Evolutionary conservation across 768 basidiomycete genomes (phyloP), one percentile per base, ranked within the genome.

Genomic region (Boletus rubroflammeus): DNA sequence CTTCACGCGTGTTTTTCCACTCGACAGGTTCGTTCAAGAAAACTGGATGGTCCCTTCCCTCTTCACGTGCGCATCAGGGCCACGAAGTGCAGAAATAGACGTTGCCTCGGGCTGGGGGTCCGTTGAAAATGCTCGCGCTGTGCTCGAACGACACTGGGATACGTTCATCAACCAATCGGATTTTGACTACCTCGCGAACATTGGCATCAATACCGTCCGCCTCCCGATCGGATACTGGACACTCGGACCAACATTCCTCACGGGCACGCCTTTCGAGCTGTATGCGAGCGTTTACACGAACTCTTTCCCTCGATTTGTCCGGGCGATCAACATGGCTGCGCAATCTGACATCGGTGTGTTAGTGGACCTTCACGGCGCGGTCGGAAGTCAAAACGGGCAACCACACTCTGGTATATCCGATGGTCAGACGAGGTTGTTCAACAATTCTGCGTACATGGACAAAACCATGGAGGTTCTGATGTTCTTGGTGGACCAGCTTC

Each of bases 131-230:
- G 80, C 84, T 42, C 77, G 76, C 9, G 70, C 77, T 3, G 68
- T 80, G 80, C 26, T 91, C 25, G 85, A 90, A 65, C 66, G 71
- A 9, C 90, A 91, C 69, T 91, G 88, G 87, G 84, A 89, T 66
- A 77, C 72, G 0, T 91, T 84, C 78, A 80, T 92, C 55, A 77
- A 70, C 7, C 79, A 85, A 40, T 67, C 73, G 1, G 90, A 92
- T 66, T 86, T 85, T 74, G 66, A 72, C 4, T 87, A 84, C 75
- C 76, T 91, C 19, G 74, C 74, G 0, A 67, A 71, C 29, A 72
- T 76, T 14, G 84, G 84, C 1, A 76, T 86, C 65, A 86, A 86
- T 57, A 76, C 81, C 23, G 81, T 86, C 36, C 75, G 86, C 28
- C 75, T 87, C 28, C 85, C 86, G 2, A 82, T 89, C 23, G 75